Evolutionary conservation across 116 monocot species (phyloP), one percentile per base, ranked within the genome.

Genomic region (Papilionanthe hybrid): DNA sequence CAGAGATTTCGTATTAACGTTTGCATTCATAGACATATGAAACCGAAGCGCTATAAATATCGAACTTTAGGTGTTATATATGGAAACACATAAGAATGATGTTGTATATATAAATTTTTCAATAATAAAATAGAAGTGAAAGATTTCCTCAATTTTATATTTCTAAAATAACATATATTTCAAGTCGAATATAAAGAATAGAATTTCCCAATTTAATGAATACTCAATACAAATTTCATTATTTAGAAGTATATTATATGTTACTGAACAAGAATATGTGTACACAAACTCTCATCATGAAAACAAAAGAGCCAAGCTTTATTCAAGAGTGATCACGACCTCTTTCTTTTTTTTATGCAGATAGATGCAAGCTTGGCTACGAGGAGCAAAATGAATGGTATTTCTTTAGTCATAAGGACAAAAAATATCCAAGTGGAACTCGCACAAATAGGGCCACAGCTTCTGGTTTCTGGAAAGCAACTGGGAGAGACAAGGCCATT

Each of bases 391-490:
- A 68, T 27, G 96, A 96, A 73, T 96, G 91, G 90, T 95, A 95
- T 88, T 95, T 95, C 88, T 95, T 95, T 78, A 95, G 93, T 83
- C 89, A 85, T 82, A 95, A 93, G 80, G 93, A 95, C 37, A 86
- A 88, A 78, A 95, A 95, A 81, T 93, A 95, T 66, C 95, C 93
- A 1, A 92, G 90, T 6, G 96, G 96, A 9, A 96, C 93, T 6
- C 82, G 96, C 20, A 96, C 96, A 9, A 96, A 96, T 32, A 83
- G 96, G 43, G 96, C 96, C 13, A 96, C 96, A 0, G 72, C 87
- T 4, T 87, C 91, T 8, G 96, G 96, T 4, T 96, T 96, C 66
- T 96, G 96, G 96, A 96, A 96, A 86, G 96, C 96, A 5, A 96
- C 93, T 5, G 96, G 96, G n/a, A 76, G 96, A 12, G 96, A 93